These are phyloP conservation scores for Macrolepiota albuminosa DNA, from an alignment of 768 basidiomycete species.

Conservation along the genomic window DNA sequence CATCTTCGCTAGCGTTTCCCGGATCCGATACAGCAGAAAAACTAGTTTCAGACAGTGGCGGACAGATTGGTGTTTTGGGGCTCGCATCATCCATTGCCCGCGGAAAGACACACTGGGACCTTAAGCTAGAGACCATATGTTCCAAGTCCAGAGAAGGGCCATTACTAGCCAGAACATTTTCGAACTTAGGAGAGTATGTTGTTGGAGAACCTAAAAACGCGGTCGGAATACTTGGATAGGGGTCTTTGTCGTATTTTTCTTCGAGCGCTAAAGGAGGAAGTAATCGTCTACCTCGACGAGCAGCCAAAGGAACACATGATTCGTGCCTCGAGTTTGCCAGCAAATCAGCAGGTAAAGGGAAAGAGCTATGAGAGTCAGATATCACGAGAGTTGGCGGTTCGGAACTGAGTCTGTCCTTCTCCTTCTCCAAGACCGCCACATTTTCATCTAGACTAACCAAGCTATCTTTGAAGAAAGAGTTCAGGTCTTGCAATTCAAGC, in stretches of 20 bases:
- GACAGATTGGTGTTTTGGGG: background rate
- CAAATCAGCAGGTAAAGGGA: slow-evolving; percentile 33
- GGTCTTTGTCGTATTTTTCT: slow-evolving; percentile 14
- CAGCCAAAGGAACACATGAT: slow-evolving; percentile 25
- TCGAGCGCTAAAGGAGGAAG: slow-evolving; percentile 27
- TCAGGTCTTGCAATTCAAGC: slow-evolving; percentile 33
- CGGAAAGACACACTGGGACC: slow-evolving; percentile 30
- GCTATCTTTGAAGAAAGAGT: slow-evolving; percentile 32
- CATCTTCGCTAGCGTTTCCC: slow-evolving; percentile 17
- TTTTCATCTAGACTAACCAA: slow-evolving; percentile 16
- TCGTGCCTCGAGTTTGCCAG: slow-evolving; percentile 18
- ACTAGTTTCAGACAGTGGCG: slow-evolving; percentile 9
- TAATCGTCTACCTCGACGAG: slow-evolving; percentile 31
- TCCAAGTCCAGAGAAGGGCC: slow-evolving; percentile 29
- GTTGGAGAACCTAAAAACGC: slow-evolving; percentile 40
- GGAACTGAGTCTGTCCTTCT: slow-evolving; percentile 18
- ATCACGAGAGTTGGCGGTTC: slow-evolving; percentile 32
- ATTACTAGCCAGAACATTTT: slow-evolving; percentile 18
- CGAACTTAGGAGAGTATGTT: slow-evolving; percentile 29
- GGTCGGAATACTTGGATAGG: slow-evolving; percentile 39
- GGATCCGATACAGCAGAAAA: slow-evolving; percentile 11
- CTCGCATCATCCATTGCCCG: slow-evolving; percentile 7
- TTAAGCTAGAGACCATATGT: slow-evolving; percentile 42
- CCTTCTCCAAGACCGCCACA: slow-evolving; percentile 10
- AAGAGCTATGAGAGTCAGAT: slow-evolving; percentile 36